Evolutionary conservation across 192 early-diverging fungal species (phyloP).

Genomic region (Dispira simplex): DNA sequence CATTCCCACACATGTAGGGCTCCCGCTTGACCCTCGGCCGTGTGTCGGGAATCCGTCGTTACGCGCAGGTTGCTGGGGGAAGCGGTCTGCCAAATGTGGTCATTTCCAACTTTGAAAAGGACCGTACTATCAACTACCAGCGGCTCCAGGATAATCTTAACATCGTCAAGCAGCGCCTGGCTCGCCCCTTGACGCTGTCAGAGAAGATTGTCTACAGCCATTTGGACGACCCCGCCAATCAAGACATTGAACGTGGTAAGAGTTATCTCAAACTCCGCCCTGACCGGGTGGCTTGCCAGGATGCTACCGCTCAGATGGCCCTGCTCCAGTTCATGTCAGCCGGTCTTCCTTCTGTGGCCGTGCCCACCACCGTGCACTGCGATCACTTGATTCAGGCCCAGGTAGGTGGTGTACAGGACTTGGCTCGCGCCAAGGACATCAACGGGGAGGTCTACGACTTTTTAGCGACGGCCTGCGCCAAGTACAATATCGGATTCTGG

Average conservation of each 20-base stretch:
- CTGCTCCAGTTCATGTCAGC: constrained; percentile 96
- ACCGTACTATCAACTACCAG: constrained; percentile 97
- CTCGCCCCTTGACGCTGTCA: constrained; percentile 81
- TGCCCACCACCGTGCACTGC: constrained; percentile 90
- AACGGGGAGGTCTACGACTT: constrained; percentile 95
- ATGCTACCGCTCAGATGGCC: constrained; percentile 97
- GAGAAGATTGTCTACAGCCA: constrained; percentile 99
- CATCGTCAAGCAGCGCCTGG: constrained; percentile 79
- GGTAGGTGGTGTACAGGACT: constrained; percentile 66
- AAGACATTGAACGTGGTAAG: constrained; percentile 83
- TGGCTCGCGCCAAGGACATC: constrained; percentile 65
- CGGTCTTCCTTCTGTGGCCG: constrained; percentile 69
- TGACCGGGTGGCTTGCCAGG: constrained; percentile 98
- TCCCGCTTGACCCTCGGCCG: constrained; percentile 15
- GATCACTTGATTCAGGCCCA: constrained; percentile 95
- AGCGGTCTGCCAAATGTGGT: constrained; percentile 53
- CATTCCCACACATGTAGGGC: constrained; percentile 9
- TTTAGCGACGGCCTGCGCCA: constrained; percentile 63
- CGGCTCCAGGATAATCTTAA: constrained; percentile 90
- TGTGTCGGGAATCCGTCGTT: constrained; percentile 26
- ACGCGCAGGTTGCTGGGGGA: constrained; percentile 32
- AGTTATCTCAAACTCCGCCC: constrained; percentile 93
- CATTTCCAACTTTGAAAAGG: constrained; percentile 82
- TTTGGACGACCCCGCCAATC: constrained; percentile 86
- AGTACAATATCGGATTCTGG: constrained; percentile 96